These are phyloP conservation scores for Crithidia expoeki DNA, from an alignment of 208 protist genomes.

Conservation along the genomic window DNA sequence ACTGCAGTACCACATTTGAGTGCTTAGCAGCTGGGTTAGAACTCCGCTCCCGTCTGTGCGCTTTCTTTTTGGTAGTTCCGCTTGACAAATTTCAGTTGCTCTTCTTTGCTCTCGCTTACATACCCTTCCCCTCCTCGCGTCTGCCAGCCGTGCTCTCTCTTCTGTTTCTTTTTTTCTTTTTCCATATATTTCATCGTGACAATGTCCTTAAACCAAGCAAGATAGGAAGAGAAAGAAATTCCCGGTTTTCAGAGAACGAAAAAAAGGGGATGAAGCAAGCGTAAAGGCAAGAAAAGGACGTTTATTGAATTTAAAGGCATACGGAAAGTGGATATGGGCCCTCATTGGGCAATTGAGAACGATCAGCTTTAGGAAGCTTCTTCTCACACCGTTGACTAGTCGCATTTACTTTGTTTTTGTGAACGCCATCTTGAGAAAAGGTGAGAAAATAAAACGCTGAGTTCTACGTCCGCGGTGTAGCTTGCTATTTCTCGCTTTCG, in stretches of 20 bases:
- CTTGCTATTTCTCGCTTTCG: conserved; percentile 2
- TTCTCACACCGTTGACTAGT: not conserved
- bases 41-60: not conserved
- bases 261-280: conserved; percentile 20
- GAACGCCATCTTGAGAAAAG: not conserved
- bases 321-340: not conserved
- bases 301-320: not conserved
- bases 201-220: conserved; percentile 21
- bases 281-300: not conserved
- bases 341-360: conserved; percentile 1
- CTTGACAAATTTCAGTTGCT: not conserved
- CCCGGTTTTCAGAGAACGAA: too few species aligned
- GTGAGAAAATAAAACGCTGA: not conserved
- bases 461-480: not conserved
- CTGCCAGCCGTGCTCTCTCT: not conserved
- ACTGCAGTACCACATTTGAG: not conserved
- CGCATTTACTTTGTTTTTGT: not conserved
- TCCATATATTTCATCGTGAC: not conserved
- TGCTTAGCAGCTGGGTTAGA: not conserved
- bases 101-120: not conserved
- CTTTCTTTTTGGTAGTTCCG: not conserved
- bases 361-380: not conserved
- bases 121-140: not conserved
- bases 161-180: conserved; percentile 18
- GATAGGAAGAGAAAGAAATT: conserved; percentile 19